phyloP scores from a whole-genome alignment of 495 filamentous ascomycete genomes.

The Pseudoneurospora amorphoporcata region DNA sequence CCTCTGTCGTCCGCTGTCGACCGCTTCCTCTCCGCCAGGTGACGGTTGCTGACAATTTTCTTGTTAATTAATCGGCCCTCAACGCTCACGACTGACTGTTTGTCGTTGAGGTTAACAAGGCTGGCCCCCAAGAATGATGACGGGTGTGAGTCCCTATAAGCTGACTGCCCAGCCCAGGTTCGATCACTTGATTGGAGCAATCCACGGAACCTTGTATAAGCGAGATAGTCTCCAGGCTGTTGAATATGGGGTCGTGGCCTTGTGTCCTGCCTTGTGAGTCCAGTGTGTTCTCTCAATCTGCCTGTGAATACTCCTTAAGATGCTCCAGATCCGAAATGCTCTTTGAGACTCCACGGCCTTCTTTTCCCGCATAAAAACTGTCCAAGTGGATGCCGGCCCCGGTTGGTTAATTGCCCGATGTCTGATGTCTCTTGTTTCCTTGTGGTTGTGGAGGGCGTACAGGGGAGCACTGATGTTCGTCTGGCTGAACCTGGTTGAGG shows the following conservation, averaged over 20 bases:
- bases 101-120: neutral
- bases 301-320: neutral
- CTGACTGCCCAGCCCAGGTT: neutral
- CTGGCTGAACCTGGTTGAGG: slow-evolving; percentile 8
- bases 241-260: neutral
- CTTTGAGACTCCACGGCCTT: neutral
- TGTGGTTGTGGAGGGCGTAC: neutral
- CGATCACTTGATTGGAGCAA: neutral
- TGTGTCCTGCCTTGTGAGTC: neutral
- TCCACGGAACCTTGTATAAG: neutral
- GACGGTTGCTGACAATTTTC: neutral
- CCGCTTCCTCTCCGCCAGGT: neutral
- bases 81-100: neutral
- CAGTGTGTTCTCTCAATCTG: neutral
- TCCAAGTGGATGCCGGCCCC: neutral
- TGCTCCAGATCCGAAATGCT: neutral
- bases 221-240: neutral
- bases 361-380: neutral
- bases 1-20: neutral
- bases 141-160: neutral
- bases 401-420: neutral
- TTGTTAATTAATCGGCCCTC: neutral
- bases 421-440: neutral
- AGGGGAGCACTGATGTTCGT: neutral
- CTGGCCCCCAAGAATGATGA: neutral